phyloP scores from a whole-genome alignment of 495 filamentous ascomycete species.

The Penicillium nucicola region DNA sequence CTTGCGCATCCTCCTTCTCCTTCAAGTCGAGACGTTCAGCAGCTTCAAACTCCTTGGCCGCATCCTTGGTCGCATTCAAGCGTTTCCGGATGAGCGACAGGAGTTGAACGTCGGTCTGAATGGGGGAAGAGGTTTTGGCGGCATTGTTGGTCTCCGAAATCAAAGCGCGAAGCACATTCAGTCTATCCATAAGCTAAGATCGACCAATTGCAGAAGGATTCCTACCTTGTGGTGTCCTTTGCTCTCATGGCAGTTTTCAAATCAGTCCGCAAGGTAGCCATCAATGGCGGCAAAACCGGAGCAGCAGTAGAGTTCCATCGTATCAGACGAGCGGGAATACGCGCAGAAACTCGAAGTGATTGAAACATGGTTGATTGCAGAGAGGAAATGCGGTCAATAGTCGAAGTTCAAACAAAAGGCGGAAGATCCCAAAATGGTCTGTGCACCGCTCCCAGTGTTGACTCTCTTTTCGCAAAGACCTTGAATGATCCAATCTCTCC shows the following conservation, averaged over 20 bases:
- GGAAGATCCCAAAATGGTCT: slow-evolving; percentile 24
- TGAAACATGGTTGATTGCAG: slow-evolving; percentile 23
- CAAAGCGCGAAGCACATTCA: slow-evolving; percentile 57
- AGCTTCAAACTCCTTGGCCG: slow-evolving; percentile 49
- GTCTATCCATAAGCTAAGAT: slow-evolving; percentile 20
- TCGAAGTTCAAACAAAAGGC: slow-evolving; percentile 14
- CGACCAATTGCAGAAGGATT: neutral
- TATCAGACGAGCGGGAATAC: slow-evolving; percentile 26
- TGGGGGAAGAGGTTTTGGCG: slow-evolving; percentile 56
- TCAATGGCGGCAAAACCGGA: slow-evolving; percentile 42
- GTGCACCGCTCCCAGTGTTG: slow-evolving; percentile 26
- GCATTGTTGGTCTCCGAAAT: slow-evolving; percentile 63
- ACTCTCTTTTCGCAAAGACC: slow-evolving; percentile 27
- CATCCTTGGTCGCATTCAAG: slow-evolving; percentile 42
- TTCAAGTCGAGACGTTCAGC: slow-evolving; percentile 54
- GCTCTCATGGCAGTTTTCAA: slow-evolving; percentile 60
- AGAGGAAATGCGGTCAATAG: neutral
- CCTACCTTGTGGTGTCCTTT: slow-evolving; percentile 54
- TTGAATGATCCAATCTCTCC: slow-evolving; percentile 18
- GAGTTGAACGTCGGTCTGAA: slow-evolving; percentile 56
- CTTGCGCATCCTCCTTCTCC: slow-evolving; percentile 55
- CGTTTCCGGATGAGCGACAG: slow-evolving; percentile 58
- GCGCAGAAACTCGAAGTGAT: slow-evolving; percentile 22
- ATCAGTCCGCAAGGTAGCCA: slow-evolving; percentile 52
- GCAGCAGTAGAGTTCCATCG: slow-evolving; percentile 42